phyloP scores from a whole-genome alignment of 106 monocot species.

The Agapanthus africanus region DNA sequence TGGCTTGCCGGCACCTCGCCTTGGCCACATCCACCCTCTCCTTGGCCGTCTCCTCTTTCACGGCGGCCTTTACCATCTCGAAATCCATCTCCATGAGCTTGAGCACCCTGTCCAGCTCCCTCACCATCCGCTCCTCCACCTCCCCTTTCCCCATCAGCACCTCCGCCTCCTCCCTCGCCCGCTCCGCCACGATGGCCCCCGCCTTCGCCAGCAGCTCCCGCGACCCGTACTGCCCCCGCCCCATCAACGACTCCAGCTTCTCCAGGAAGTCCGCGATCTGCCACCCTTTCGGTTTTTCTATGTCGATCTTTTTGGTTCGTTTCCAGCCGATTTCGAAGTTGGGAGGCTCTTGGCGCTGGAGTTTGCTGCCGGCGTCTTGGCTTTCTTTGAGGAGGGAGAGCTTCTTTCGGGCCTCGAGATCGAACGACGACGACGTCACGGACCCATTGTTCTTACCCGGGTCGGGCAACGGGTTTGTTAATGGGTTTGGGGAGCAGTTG shows the following conservation, averaged over 20 bases:
- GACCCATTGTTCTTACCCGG: slow-evolving; percentile 8
- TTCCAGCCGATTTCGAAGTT: slow-evolving; percentile 89
- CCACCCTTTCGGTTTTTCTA: slow-evolving; percentile 68
- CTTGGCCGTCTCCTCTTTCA: slow-evolving; percentile 67
- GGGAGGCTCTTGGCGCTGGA: slow-evolving; percentile 52
- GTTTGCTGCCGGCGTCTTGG: slow-evolving; percentile 3
- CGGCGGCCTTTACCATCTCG: slow-evolving; percentile 80
- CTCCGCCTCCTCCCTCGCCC: slow-evolving; percentile 76
- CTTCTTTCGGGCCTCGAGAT: slow-evolving; percentile 19
- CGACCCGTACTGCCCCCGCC: slow-evolving; percentile 53
- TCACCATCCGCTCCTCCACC: slow-evolving; percentile 64
- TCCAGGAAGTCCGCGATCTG: slow-evolving; percentile 67
- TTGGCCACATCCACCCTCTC: slow-evolving; percentile 60
- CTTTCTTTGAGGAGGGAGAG: slow-evolving; percentile 19
- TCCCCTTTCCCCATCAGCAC: slow-evolving; percentile 41
- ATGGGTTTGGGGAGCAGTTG: slow-evolving; percentile 8
- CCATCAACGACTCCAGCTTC: slow-evolving; percentile 73
- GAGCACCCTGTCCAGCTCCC: slow-evolving; percentile 67
- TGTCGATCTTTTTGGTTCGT: slow-evolving; percentile 56
- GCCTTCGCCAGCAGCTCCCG: slow-evolving; percentile 59
- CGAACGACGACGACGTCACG: not conserved
- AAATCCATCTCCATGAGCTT: slow-evolving; percentile 83
- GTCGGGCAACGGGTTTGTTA: not conserved
- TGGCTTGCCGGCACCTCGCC: slow-evolving; percentile 72
- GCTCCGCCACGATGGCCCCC: slow-evolving; percentile 57